Evolutionary conservation across 352 stramenopile species (phyloP).

Genomic region (Phytopythium montanum): DNA sequence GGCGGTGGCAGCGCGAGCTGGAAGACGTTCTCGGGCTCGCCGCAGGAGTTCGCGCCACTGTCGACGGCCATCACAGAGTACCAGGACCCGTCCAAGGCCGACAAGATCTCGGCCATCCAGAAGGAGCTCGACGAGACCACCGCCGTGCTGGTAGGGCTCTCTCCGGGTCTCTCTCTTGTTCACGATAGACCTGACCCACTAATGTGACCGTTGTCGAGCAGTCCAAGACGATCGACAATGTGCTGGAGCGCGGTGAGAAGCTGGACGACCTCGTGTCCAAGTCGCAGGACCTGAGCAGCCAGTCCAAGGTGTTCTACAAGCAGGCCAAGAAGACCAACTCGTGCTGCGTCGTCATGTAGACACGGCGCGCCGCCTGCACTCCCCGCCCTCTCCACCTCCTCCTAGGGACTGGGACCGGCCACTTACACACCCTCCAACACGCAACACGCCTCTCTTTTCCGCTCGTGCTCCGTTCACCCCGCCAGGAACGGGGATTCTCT

Average conservation of each 20-base stretch:
- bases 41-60: constrained; percentile 89
- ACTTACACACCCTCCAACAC: neutral
- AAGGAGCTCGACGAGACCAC: constrained; percentile 99
- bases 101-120: constrained; percentile 99
- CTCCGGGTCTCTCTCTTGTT: neutral
- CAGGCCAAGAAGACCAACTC: constrained; percentile 99
- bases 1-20: constrained; percentile 33
- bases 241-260: constrained; percentile 98
- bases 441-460: neutral
- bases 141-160: constrained; percentile 87
- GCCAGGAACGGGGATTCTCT: neutral
- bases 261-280: constrained; percentile 99
- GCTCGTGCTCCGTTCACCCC: neutral
- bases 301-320: constrained; percentile 99
- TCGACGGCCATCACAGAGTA: constrained; percentile 95
- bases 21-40: constrained; percentile 54
- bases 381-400: neutral
- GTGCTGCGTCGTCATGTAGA: constrained; percentile 95
- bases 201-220: constrained; percentile 2
- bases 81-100: constrained; percentile 97
- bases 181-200: neutral
- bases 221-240: constrained; percentile 99
- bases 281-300: constrained; percentile 96
- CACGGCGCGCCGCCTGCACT: constrained; percentile 2
- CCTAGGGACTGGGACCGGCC: neutral